Evolutionary conservation across 2,329 filamentous ascomycete species (phyloP), one percentile per base, ranked within the genome.

Genomic region (Mycosphaerella sp.): DNA sequence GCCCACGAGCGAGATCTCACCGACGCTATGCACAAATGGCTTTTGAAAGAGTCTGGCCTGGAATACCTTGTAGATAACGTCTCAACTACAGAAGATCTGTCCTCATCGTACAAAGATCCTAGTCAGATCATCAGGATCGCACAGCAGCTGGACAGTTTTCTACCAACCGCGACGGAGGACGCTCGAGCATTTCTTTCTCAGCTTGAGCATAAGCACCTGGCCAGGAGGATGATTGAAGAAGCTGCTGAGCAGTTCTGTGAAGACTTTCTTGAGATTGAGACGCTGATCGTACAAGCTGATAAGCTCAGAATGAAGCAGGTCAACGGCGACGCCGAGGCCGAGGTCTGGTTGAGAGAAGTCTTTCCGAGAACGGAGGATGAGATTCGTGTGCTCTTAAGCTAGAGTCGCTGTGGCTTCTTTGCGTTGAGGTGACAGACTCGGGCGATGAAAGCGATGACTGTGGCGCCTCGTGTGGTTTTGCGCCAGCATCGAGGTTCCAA

Each of bases 121-220:
- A 42, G 49, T 6, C 58, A 71, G 27, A 74, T 97, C n/a, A 71
- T 78, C 1, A 71, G 75, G 44, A 82, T 85, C 2, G 87, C 87
- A 61, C 87, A 90, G 62, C 79, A 78, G 36, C 75, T 98, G 6
- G 93, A 98, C 64, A 84, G 89, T 54, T 98, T 97, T 71, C 74
- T 98, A 18, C 90, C 93, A 0, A 94, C 89, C 1, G 93, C 91
- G 2, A 77, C 95, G 27, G 91, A 96, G 76, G 93, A 98, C 66
- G 90, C 90, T 2, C 82, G 87, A 61, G 86, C 93, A 44, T 87
- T 89, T 54, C 70, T 97, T 21, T 85, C 84, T 57, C 75, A 80
- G 37, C 71, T 98, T 1, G 82, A 86, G 55, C 86, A 87, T 62
- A 80, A 86, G 1, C 77, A 76, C 9, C 72, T 95, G 51, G 85